phyloP scores from a whole-genome alignment of 2,329 filamentous ascomycete genomes.

The Emergomyces orientalis region DNA sequence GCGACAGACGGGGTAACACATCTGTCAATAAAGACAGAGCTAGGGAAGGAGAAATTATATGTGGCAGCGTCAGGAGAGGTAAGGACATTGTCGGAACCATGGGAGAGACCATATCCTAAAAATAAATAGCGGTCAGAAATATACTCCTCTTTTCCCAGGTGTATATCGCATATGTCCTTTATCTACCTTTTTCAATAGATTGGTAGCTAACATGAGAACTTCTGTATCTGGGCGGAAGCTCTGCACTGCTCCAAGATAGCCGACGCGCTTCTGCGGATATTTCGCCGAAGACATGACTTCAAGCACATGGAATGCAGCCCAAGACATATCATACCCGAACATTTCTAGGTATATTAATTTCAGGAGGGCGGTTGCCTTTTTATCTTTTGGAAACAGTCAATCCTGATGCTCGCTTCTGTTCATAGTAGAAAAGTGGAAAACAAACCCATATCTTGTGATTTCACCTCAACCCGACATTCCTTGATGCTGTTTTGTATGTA shows the following conservation, averaged over 20 bases:
- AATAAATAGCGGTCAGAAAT: slow-evolving; percentile 5
- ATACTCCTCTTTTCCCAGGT: slow-evolving; percentile 12
- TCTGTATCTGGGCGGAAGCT: slow-evolving; percentile 94
- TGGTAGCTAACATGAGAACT: slow-evolving; percentile 94
- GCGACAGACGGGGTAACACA: slow-evolving; percentile 72
- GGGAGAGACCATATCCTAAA: slow-evolving; percentile 52
- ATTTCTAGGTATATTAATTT: slow-evolving; percentile 98
- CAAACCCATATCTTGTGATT: slow-evolving; percentile 83
- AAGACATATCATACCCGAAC: slow-evolving; percentile 99
- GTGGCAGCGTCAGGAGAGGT: slow-evolving; percentile 81
- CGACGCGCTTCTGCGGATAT: slow-evolving; percentile 89
- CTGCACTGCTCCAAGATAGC: slow-evolving; percentile 90
- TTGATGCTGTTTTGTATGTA: slow-evolving; percentile 89
- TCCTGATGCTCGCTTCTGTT: slow-evolving; percentile 2
- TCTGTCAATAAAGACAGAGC: slow-evolving; percentile 84
- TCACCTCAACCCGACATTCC: slow-evolving; percentile 91
- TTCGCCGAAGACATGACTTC: slow-evolving; percentile 98
- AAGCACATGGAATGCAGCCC: slow-evolving; percentile 95
- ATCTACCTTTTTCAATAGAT: slow-evolving; percentile 79
- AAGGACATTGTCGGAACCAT: slow-evolving; percentile 69
- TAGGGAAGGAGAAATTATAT: slow-evolving; percentile 85
- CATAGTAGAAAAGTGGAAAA: slow-evolving; percentile 15
- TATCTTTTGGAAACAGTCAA: slow-evolving; percentile 47
- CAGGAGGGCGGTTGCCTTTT: slow-evolving; percentile 90
- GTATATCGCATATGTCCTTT: background rate